These are phyloP conservation scores for Microbotryomycetes sp. DNA, from an alignment of 1,284 basidiomycete genomes.

Conservation along the genomic window DNA sequence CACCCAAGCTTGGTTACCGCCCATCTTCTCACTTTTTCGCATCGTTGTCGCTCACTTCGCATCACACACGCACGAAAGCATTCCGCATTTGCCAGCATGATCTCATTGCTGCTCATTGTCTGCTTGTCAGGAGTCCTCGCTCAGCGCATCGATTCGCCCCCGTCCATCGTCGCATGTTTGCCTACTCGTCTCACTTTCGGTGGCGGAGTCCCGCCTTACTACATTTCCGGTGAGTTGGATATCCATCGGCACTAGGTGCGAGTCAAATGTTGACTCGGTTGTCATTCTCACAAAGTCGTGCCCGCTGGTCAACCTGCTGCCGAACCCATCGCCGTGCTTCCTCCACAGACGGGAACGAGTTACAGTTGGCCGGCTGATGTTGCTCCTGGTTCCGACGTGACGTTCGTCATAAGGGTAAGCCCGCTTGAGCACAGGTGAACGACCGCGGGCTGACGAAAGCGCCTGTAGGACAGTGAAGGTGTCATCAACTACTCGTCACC, in stretches of 20 bases:
- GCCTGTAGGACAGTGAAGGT: not conserved
- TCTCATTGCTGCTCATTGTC: not conserved
- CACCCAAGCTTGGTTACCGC: too few species aligned
- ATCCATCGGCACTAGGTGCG: not conserved
- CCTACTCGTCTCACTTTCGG: not conserved
- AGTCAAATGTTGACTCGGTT: not conserved
- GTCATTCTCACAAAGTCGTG: not conserved
- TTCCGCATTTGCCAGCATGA: not conserved
- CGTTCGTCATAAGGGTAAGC: not conserved
- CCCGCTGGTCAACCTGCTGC: not conserved
- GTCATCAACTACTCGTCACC: not conserved
- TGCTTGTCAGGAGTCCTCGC: not conserved
- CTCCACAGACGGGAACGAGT: not conserved
- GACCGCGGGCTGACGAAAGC: not conserved
- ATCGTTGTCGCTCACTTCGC: not conserved
- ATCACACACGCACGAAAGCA: not conserved
- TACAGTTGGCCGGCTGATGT: not conserved
- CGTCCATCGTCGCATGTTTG: not conserved
- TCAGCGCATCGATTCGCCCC: not conserved
- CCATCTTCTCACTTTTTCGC: not conserved
- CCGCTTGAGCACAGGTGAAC: not conserved
- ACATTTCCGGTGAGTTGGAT: not conserved
- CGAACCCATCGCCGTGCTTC: not conserved
- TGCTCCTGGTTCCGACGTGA: not conserved
- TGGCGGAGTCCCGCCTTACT: conserved; percentile 6